phyloP scores from a whole-genome alignment of 2,329 filamentous ascomycete species.

The Clarireedia paspali region DNA sequence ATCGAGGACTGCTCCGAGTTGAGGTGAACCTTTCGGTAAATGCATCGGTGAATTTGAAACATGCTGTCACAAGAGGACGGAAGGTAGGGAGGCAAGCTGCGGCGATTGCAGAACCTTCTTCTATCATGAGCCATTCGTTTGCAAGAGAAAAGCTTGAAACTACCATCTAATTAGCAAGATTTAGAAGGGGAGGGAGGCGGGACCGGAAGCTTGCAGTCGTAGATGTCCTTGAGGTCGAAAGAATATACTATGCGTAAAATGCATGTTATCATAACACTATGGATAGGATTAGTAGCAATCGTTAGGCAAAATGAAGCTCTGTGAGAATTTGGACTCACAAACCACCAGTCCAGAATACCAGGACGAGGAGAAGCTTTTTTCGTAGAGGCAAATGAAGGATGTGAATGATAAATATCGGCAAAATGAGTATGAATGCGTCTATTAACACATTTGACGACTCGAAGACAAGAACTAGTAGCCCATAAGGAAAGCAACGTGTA shows the following conservation, averaged over 20 bases:
- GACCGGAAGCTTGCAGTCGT: not conserved
- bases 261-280: slow-evolving; percentile 3
- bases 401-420: slow-evolving; percentile 5
- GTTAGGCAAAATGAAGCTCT: not conserved
- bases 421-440: not conserved
- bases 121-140: slow-evolving; percentile 4
- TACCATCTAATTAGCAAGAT: not conserved
- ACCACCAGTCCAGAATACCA: slow-evolving; percentile 6
- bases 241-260: slow-evolving; percentile 6
- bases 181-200: not conserved
- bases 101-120: slow-evolving; percentile 4
- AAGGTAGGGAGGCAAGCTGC: slow-evolving; percentile 7
- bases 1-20: no score
- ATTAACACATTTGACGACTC: slow-evolving; percentile 1
- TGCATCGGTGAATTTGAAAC: not conserved
- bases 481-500: slow-evolving; percentile 2
- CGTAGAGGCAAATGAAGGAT: slow-evolving; percentile 5
- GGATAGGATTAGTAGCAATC: not conserved
- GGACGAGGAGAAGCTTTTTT: slow-evolving; percentile 1
- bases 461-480: not conserved
- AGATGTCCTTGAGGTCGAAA: not conserved
- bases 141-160: not conserved
- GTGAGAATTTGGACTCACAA: not conserved
- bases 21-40: slow-evolving; percentile 1
- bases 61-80: not conserved